Percentiles rank a stretch among this genome's conserved stretches.
These are phyloP conservation scores for Rhodotorula sp. DNA, from an alignment of 1,284 basidiomycete genomes.

Conservation along the genomic window DNA sequence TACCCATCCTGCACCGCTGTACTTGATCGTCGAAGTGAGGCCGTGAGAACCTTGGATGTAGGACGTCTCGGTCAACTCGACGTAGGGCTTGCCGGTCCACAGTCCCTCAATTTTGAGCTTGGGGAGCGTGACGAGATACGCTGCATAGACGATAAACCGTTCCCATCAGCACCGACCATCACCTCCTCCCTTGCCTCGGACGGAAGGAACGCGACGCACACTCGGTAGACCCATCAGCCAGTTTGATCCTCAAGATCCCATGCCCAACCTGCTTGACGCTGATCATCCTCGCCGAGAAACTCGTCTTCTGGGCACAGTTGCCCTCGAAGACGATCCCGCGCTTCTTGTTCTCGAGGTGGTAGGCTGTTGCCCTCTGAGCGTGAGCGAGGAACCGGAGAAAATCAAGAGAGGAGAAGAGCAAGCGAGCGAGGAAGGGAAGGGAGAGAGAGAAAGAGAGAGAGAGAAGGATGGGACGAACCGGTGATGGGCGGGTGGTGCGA, in stretches of 20 bases:
- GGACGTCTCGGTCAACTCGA: constrained; percentile 81
- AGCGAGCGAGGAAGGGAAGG: neutral
- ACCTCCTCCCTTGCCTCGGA: too few species aligned
- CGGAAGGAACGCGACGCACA: constrained; percentile 35
- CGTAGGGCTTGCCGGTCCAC: constrained; percentile 60
- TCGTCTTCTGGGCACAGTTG: constrained; percentile 94
- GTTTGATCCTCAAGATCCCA: constrained; percentile 71
- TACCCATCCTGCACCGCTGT: constrained; percentile 75
- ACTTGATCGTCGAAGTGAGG: constrained; percentile 64
- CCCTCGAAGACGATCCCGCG: constrained; percentile 80
- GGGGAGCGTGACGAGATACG: constrained; percentile 87
- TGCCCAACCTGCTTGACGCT: constrained; percentile 94
- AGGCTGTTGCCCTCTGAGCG: constrained; percentile 44
- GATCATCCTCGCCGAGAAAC: constrained; percentile 67
- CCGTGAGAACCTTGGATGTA: constrained; percentile 81
- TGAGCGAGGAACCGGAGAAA: constrained; percentile 56
- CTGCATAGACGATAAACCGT: neutral
- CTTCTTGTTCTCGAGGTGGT: constrained; percentile 74
- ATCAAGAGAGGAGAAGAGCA: neutral
- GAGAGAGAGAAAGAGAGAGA: neutral
- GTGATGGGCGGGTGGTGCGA: constrained; percentile 73
- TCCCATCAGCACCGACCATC: neutral
- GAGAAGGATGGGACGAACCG: neutral
- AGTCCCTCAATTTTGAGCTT: constrained; percentile 50
- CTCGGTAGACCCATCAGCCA: constrained; percentile 62